These are phyloP conservation scores for Orychophragmus violaceus DNA, from an alignment of 345 rosid genomes.

Conservation along the genomic window DNA sequence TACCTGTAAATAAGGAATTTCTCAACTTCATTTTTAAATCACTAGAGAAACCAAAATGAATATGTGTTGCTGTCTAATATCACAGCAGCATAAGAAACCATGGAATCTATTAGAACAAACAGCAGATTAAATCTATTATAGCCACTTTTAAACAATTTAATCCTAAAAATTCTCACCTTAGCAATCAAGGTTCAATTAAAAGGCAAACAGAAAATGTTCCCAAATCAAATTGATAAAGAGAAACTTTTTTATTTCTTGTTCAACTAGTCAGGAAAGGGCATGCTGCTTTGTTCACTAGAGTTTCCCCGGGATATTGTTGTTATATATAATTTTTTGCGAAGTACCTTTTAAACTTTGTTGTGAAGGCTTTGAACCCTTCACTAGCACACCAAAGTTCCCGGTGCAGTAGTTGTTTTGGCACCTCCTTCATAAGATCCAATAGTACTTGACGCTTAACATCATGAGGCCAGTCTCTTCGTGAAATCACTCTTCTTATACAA, in stretches of 20 bases:
- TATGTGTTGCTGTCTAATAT: neutral
- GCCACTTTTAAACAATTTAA: neutral
- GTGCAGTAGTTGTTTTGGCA: constrained; percentile 80
- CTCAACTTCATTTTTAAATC: neutral
- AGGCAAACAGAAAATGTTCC: neutral
- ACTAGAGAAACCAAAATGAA: neutral
- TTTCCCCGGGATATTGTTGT: neutral
- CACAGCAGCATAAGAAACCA: constrained; percentile 8
- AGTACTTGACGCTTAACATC: constrained; percentile 93
- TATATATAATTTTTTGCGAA: neutral
- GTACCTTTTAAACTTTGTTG: constrained; percentile 75
- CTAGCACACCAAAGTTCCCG: constrained; percentile 97
- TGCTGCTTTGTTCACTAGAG: neutral
- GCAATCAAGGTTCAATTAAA: neutral
- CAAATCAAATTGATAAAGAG: neutral
- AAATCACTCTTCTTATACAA: constrained; percentile 85
- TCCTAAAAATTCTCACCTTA: neutral
- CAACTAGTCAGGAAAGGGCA: constrained; percentile 3
- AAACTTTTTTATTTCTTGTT: neutral
- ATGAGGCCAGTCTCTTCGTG: constrained; percentile 97
- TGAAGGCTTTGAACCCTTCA: constrained; percentile 89
- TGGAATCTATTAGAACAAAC: neutral
- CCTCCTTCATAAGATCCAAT: constrained; percentile 86
- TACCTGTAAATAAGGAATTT: constrained; percentile 49
- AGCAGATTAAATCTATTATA: neutral